Evolutionary conservation across 257 asterid genomes (phyloP), one percentile per base, ranked within the genome.

Genomic region (Nicotiana otophora): DNA sequence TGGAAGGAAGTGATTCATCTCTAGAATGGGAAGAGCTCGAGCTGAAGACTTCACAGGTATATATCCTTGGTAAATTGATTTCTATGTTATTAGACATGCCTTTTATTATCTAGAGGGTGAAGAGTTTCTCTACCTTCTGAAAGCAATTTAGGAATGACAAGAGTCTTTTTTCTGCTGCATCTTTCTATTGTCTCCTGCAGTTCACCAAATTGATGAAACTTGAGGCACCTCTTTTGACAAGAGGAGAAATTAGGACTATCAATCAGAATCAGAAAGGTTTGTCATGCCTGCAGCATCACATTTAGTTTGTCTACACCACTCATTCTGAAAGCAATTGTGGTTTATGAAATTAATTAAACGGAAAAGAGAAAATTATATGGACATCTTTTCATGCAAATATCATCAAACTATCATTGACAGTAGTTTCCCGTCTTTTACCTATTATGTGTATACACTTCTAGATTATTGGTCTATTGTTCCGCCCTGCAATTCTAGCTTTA

Each of bases 1-100:
- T 93, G 36, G 91, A 96, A 66, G 99, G 98, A 84, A 96, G 99
- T 86, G 86, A 89, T 84, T 86, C 98, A 34, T 72, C 94, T 55
- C 86, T 87, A 69, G 99, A 96, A 86, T 96, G 98, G 99, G 93
- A 96, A 86, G 99, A 96, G 80, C 89, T 96, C 63, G 97, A 96
- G 87, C 93, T 96, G 77, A 96, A 96, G 96, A 95, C 92, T 17
- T 96, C 98, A 63, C 99, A 96, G 98, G 99, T 94, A 42, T 42
- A 42, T 42, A 86, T 85, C 55, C 58, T 42, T 51, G 46, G 23
- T 3, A 55, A 42, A 34, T 64, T 51, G 3, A 61, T 42, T 53
- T 11, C 58, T 33, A 3, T 20, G 39, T 39, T 30, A 23, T 66
- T 57, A 81, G 80, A 51, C 42, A 28, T 15, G 80, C 53, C 15